Evolutionary conservation across 176 grass and related monocot species (phyloP), one percentile per base, ranked within the genome.

Genomic region (Oropetium thomaeum): DNA sequence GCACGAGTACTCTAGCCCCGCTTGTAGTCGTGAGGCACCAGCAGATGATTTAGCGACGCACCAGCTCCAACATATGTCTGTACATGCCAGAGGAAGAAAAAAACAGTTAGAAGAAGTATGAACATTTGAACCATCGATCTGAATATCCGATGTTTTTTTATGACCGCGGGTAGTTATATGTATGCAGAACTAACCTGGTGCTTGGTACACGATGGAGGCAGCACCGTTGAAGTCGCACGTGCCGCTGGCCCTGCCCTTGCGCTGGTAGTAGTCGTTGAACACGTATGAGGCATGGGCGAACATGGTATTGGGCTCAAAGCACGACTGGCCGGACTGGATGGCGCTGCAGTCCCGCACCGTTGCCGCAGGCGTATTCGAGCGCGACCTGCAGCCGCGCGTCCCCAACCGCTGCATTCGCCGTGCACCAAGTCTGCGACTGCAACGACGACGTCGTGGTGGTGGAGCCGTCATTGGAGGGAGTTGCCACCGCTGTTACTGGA

Each of bases 1-100:
- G 38, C 74, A 87, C 0, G 84, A 78, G 17, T 29, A 87, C 48
- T 87, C 78, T 0, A 87, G 62, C 41, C 78, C 84, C 0, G 14
- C 44, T 54, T 82, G 84, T 2, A 81, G 51, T 9, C 78, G 9
- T 4, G n/a, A 12, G 49, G 70, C 43, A 5, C 62, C 74, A 23
- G 20, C 48, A 1, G 33, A 62, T n/a, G 63, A 32, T n/a, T 33
- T 77, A 14, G 62, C 79, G 17, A 82, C 62, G 43, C 84, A 87
- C 84, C 84, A 87, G 30, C n/a, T n/a, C n/a, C n/a, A n/a, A n/a
- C n/a, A n/a, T n/a, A n/a, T n/a, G n/a, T n/a, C n/a, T n/a, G n/a
- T n/a, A n/a, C n/a, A n/a, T n/a, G n/a, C n/a, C n/a, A n/a, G n/a
- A n/a, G n/a, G n/a, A n/a, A n/a, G n/a, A n/a, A n/a, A n/a, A n/a